Conservation (phyloP, 2,329 filamentous ascomycete species). For the Rutstroemia sp. region DNA sequence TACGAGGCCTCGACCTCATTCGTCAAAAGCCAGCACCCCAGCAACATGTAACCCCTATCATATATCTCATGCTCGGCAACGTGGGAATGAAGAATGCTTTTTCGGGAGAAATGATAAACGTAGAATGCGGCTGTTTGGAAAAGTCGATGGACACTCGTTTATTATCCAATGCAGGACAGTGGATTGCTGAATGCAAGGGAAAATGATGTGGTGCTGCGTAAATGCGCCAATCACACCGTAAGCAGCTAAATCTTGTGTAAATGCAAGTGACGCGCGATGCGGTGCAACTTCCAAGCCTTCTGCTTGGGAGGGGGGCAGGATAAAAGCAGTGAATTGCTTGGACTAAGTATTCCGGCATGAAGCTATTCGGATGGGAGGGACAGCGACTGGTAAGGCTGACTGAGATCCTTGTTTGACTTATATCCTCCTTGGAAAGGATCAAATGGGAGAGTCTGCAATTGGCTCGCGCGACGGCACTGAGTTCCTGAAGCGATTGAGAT, state of each 20-base stretch:
- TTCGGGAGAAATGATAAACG: neutral
- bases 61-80: neutral
- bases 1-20: neutral
- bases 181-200: neutral
- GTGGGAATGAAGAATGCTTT: too few relatives aligned
- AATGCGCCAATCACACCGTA: neutral
- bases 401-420: neutral
- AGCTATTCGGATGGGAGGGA: neutral
- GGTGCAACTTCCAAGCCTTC: neutral
- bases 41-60: neutral
- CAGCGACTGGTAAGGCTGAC: constrained; percentile 13
- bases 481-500: neutral
- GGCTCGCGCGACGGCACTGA: neutral
- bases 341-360: neutral
- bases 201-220: neutral
- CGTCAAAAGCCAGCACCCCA: neutral
- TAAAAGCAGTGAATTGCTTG: too few relatives aligned
- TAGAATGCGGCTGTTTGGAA: neutral
- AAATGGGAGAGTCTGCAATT: neutral
- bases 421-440: neutral
- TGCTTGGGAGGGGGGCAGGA: neutral
- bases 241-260: neutral
- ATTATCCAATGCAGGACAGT: constrained; percentile 1
- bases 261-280: neutral
- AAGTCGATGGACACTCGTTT: neutral